Conservation (phyloP, 306 rosid genomes). For the Gynostemma pentaphyllum region DNA sequence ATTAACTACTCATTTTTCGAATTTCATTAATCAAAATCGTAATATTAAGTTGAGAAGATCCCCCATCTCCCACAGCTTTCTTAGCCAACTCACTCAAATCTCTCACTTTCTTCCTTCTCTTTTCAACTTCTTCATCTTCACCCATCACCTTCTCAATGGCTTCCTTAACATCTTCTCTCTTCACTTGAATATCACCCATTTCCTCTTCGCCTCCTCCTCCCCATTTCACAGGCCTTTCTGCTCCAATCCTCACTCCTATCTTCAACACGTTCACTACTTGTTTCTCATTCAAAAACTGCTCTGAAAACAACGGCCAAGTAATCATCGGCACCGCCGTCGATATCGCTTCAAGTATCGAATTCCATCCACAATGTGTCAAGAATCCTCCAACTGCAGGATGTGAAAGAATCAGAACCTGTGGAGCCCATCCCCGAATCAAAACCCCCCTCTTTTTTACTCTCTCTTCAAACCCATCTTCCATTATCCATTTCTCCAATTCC, state of each 20-base stretch:
- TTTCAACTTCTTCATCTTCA: neutral
- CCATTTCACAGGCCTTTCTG: neutral
- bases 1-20: neutral
- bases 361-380: constrained; percentile 64
- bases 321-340: constrained; percentile 41
- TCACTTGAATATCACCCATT: neutral
- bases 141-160: neutral
- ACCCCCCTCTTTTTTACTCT: constrained; percentile 24
- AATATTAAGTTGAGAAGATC: constrained; percentile 33
- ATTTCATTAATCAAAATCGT: constrained; percentile 22
- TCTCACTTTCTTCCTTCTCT: neutral
- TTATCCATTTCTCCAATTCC: constrained; percentile 34
- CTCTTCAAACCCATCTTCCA: constrained; percentile 29
- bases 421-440: constrained; percentile 53
- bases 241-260: neutral
- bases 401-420: constrained; percentile 40
- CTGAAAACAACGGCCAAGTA: constrained; percentile 54
- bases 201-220: neutral
- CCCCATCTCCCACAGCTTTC: constrained; percentile 39
- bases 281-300: constrained; percentile 16
- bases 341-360: constrained; percentile 46
- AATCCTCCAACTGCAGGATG: constrained; percentile 48
- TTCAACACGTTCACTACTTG: neutral
- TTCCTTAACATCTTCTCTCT: neutral
- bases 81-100: constrained; percentile 26